Percentiles rank a stretch among this genome's conserved stretches.
These are phyloP conservation scores for Juglanconis sp. DNA, from an alignment of 2,329 filamentous ascomycete genomes.

Conservation along the genomic window DNA sequence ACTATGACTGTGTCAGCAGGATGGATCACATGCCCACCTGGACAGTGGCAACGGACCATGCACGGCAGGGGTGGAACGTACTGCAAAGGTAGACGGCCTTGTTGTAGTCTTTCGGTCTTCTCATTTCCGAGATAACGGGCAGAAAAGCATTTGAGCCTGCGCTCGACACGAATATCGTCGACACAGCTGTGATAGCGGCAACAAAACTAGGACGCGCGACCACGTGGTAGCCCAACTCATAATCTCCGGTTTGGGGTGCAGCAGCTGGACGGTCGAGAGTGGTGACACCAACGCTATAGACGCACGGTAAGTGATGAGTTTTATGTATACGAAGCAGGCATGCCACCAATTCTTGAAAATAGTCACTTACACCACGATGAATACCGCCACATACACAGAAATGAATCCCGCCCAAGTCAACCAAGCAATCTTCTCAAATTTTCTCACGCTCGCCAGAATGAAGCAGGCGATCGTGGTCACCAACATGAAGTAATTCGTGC, in stretches of 20 bases:
- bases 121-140: slow-evolving; percentile 59
- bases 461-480: slow-evolving; percentile 8
- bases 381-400: slow-evolving; percentile 20
- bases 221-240: slow-evolving; percentile 21
- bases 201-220: slow-evolving; percentile 21
- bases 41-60: too few species aligned
- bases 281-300: slow-evolving; percentile 24
- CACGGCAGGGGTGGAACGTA: neutral
- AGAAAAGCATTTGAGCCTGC: slow-evolving; percentile 15
- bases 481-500: slow-evolving; percentile 17
- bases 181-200: slow-evolving; percentile 17
- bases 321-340: too few species aligned
- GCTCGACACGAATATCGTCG: slow-evolving; percentile 17
- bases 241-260: slow-evolving; percentile 22
- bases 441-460: slow-evolving; percentile 11
- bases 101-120: slow-evolving; percentile 53
- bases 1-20: slow-evolving; percentile 23
- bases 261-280: slow-evolving; percentile 21
- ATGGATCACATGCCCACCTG: neutral
- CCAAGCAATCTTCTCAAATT: slow-evolving; percentile 18
- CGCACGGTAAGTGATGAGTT: neutral
- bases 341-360: neutral
- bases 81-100: slow-evolving; percentile 58
- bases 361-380: slow-evolving; percentile 26
- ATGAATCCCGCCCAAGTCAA: slow-evolving; percentile 18